Evolutionary conservation across 345 rosid species (phyloP).

Genomic region (Aegle marmelos): DNA sequence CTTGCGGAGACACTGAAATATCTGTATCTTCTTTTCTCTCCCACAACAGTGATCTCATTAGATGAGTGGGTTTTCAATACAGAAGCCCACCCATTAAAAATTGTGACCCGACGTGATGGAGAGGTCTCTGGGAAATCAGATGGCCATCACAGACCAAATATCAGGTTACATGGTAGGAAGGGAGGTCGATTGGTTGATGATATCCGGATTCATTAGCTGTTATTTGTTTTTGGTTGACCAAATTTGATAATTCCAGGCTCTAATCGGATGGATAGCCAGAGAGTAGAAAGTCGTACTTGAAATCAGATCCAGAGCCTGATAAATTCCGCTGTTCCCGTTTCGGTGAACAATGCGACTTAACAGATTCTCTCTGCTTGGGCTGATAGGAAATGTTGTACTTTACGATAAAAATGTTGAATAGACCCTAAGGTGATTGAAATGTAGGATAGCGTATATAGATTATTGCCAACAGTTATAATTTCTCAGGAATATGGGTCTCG

Average conservation of each 20-base stretch:
- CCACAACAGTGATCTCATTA: conserved; percentile 67
- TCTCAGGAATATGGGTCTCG: background rate
- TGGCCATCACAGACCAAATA: conserved; percentile 12
- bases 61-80: conserved; percentile 99
- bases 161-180: conserved; percentile 26
- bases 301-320: background rate
- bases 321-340: background rate
- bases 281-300: background rate
- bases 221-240: background rate
- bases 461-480: background rate
- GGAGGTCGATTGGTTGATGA: conserved; percentile 25
- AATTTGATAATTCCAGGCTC: background rate
- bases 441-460: conserved; percentile 9
- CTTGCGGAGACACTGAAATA: conserved; percentile 95
- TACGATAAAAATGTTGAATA: background rate
- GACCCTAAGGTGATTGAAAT: background rate
- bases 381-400: conserved; percentile 8
- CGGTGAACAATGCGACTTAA: background rate
- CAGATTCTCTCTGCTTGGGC: background rate
- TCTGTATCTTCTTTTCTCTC: conserved; percentile 87
- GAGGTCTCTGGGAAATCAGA: conserved; percentile 18
- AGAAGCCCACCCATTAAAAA: conserved; percentile 88
- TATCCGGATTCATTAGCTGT: background rate
- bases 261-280: conserved; percentile 4
- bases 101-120: conserved; percentile 45